phyloP scores from a whole-genome alignment of 1,284 basidiomycete genomes.

The Neotropicomus parvogracilis region DNA sequence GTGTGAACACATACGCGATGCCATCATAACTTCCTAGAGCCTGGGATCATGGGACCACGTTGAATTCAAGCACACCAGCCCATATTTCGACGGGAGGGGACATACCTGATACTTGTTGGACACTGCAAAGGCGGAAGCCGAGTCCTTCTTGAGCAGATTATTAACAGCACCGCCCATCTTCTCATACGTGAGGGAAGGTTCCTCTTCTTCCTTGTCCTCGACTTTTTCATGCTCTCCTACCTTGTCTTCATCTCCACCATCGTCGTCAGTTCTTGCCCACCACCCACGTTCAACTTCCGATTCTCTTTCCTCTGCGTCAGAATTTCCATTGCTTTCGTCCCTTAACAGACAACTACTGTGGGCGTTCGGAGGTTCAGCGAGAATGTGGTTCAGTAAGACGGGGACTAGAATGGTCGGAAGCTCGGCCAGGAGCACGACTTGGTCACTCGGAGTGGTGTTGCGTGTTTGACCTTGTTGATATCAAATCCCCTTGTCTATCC shows the following conservation, averaged over 20 bases:
- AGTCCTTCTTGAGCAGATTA: constrained; percentile 86
- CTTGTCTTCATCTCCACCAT: constrained; percentile 27
- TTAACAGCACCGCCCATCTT: constrained; percentile 71
- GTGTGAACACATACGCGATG: constrained; percentile 69
- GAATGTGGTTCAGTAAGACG: background rate
- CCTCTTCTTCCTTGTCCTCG: constrained; percentile 68
- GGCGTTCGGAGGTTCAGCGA: constrained; percentile 15
- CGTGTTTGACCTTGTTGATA: constrained; percentile 20
- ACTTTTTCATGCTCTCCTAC: constrained; percentile 34
- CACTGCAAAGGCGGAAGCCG: constrained; percentile 78
- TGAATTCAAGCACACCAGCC: constrained; percentile 6
- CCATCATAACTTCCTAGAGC: constrained; percentile 90
- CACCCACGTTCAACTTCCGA: constrained; percentile 4
- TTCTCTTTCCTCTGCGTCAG: constrained; percentile 5
- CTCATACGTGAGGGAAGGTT: constrained; percentile 88
- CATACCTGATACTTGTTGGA: constrained; percentile 73
- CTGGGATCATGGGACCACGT: constrained; percentile 37
- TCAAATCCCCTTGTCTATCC: background rate
- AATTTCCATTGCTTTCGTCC: constrained; percentile 2
- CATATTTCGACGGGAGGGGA: constrained; percentile 10
- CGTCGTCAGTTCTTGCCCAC: constrained; percentile 7
- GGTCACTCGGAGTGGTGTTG: background rate
- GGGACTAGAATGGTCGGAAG: constrained; percentile 6
- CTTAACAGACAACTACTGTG: background rate
- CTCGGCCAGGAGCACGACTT: constrained; percentile 1